Conservation (phyloP, 1,139 yeast genomes). For the Debaryomycetaceae sp. region DNA sequence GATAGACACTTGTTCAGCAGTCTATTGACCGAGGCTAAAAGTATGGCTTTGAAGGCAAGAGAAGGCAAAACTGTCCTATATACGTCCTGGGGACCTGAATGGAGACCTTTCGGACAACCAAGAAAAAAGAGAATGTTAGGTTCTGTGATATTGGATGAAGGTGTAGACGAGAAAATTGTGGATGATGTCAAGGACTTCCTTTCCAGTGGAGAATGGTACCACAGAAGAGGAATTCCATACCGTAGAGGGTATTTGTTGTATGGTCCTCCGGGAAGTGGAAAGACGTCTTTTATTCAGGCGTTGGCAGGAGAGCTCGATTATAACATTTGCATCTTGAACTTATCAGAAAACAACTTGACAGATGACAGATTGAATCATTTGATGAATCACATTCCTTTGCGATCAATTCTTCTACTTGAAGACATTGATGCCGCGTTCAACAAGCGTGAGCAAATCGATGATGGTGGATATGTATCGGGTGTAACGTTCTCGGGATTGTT, state of each 20-base stretch:
- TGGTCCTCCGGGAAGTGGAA: constrained; percentile 99
- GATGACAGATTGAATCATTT: constrained; percentile 92
- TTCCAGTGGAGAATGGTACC: constrained; percentile 83
- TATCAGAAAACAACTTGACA: constrained; percentile 86
- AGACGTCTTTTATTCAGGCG: constrained; percentile 93
- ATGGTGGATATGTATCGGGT: constrained; percentile 74
- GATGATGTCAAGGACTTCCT: constrained; percentile 79
- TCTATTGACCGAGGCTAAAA: constrained; percentile 81
- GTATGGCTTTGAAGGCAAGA: constrained; percentile 72
- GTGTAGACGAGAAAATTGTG: constrained; percentile 62
- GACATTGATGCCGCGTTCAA: constrained; percentile 96
- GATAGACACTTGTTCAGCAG: constrained; percentile 71
- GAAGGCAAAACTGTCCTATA: constrained; percentile 94
- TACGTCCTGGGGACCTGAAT: constrained; percentile 97
- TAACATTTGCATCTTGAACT: constrained; percentile 86
- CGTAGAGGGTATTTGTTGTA: constrained; percentile 89
- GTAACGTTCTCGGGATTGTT: constrained; percentile 93
- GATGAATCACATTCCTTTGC: constrained; percentile 93
- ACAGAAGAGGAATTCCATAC: constrained; percentile 93
- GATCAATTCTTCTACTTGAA: constrained; percentile 80
- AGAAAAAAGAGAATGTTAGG: constrained; percentile 80
- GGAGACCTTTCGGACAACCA: constrained; percentile 98
- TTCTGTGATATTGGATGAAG: constrained; percentile 80
- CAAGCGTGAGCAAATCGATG: constrained; percentile 71
- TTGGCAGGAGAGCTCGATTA: constrained; percentile 95